Base-by-base conservation (phyloP, 1,284 basidiomycete species). In the Porogramme epimiltina region DNA sequence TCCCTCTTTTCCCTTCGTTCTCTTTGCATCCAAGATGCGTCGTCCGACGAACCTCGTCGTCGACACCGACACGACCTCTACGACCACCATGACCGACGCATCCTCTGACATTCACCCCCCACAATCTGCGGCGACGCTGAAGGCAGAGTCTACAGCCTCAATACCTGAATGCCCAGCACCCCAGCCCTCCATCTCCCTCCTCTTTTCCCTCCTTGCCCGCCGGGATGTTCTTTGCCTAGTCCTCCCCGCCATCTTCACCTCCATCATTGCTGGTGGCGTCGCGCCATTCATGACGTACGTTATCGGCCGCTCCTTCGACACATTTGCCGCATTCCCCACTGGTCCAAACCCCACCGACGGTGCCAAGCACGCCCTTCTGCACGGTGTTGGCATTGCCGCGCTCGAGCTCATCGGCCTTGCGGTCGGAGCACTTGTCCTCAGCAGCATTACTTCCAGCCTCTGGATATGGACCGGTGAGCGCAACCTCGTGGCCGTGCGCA, bases 281-380 rank as follows among this genome's bases (percentile, higher is more conserved):
- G 93, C 91, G 0, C 93, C 96, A 1, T 91, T 91, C 75, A 98
- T 98, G 94, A 95, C 96, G 5, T 80, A 84, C 47, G 83, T 96
- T 58, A 77, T 98, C 58, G 95, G 96, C 25, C 80, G 89, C 47
- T 85, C 87, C 4, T 97, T 98, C 73, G 81, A 91, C 61, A 79
- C 87, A 0, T 95, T 97, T 62, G 74, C 83, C 2, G 58, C 64
- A 0, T 86, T 82, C 62, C 79, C 79, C n/a, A 70, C 75, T 52
- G 71, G 66, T 54, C 73, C 72, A 42, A 73, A 72, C 52, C 78
- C 75, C 8, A 69, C 78, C 2, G 69, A 77, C 47, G 65, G 68
- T 43, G 81, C 72, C 57, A 83, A 84, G 58, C 66, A 78, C 43
- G 65, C 71, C 3, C 77, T 95, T 10, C 72, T 88, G 18, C 76